Evolutionary conservation across 2,329 filamentous ascomycete genomes (phyloP).

Genomic region (Ophiostoma tasmaniense): DNA sequence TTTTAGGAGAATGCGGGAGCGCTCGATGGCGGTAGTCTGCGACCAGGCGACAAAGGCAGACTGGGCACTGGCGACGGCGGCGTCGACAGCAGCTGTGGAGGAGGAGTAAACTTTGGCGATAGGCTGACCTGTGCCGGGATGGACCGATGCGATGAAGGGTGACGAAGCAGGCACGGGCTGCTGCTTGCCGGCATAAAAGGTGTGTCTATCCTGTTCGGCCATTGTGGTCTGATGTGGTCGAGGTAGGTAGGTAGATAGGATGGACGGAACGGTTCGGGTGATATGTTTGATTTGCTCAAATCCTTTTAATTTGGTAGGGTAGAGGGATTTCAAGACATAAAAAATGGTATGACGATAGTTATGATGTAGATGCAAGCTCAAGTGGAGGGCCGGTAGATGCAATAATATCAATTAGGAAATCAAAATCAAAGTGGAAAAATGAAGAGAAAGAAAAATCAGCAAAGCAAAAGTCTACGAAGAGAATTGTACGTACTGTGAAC

Average conservation of each 20-base stretch:
- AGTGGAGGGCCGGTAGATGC: background rate
- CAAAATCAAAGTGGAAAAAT: background rate
- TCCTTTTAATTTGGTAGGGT: background rate
- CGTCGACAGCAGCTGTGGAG: slow-evolving; percentile 52
- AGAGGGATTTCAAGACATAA: background rate
- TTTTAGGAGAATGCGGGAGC: slow-evolving; percentile 68
- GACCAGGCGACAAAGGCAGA: slow-evolving; percentile 71
- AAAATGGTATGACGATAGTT: background rate
- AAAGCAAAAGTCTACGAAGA: no score
- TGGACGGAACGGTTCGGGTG: background rate
- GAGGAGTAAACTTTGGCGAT: slow-evolving; percentile 66
- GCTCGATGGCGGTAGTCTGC: slow-evolving; percentile 61
- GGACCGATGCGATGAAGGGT: slow-evolving; percentile 58
- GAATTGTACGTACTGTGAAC: background rate
- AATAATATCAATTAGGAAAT: background rate
- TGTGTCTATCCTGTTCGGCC: slow-evolving; percentile 40
- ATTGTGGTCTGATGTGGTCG: background rate
- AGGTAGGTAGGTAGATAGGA: background rate
- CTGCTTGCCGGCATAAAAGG: slow-evolving; percentile 66
- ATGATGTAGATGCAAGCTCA: background rate
- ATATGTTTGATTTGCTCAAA: background rate
- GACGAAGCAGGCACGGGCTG: slow-evolving; percentile 50
- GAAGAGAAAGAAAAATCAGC: background rate
- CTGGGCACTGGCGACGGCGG: slow-evolving; percentile 61
- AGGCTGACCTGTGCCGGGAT: slow-evolving; percentile 62